Evolutionary conservation across 108 stramenopile species (phyloP).

Genomic region (Nitzschia sp.): DNA sequence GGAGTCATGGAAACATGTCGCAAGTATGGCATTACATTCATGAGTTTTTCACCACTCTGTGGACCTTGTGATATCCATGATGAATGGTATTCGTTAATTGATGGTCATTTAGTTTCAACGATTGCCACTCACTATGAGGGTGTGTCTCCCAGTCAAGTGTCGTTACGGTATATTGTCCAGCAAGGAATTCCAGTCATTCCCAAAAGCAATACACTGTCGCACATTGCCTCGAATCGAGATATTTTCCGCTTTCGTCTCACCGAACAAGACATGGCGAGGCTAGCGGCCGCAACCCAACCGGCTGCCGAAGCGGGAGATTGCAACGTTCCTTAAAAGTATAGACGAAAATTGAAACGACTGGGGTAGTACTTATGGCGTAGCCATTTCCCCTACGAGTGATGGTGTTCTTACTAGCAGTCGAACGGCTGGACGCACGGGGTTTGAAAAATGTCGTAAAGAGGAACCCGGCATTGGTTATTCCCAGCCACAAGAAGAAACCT

Average conservation of each 20-base stretch:
- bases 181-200: slow-evolving; percentile 59
- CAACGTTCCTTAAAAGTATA: slow-evolving; percentile 39
- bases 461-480: too few species aligned
- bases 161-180: slow-evolving; percentile 60
- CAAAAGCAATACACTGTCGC: slow-evolving; percentile 50
- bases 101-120: slow-evolving; percentile 46
- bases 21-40: slow-evolving; percentile 47
- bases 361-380: too few species aligned
- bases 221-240: slow-evolving; percentile 45
- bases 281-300: slow-evolving; percentile 39
- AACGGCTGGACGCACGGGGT: too few species aligned
- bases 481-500: too few species aligned
- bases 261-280: slow-evolving; percentile 44
- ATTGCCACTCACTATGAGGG: slow-evolving; percentile 39
- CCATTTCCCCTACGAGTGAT: too few species aligned
- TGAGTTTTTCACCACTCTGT: slow-evolving; percentile 66
- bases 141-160: slow-evolving; percentile 52
- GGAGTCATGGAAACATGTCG: slow-evolving; percentile 45
- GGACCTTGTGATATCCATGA: slow-evolving; percentile 49
- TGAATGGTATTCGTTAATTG: slow-evolving; percentile 42
- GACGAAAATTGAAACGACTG: not conserved
- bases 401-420: too few species aligned
- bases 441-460: too few species aligned
- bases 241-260: slow-evolving; percentile 53
- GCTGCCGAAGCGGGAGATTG: slow-evolving; percentile 56